Conservation (phyloP, 2,329 filamentous ascomycete species). For the Arthrobotrys pseudoclavata region DNA sequence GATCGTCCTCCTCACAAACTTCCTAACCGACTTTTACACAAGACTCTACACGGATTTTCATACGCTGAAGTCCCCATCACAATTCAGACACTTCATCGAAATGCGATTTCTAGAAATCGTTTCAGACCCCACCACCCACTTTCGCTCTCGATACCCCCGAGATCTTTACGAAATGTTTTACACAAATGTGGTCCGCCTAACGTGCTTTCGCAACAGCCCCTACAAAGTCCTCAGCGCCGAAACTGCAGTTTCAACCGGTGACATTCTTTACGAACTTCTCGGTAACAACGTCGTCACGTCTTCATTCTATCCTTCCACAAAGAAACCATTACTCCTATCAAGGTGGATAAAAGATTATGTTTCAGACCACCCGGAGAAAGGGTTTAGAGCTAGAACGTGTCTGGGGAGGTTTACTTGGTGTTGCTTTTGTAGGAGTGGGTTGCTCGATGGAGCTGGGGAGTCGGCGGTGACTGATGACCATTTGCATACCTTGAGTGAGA, state of each 20-base stretch:
- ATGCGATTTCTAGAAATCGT: slow-evolving; percentile 6
- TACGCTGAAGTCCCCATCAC: slow-evolving; percentile 27
- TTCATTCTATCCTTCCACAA: neutral
- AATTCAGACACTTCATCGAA: slow-evolving; percentile 29
- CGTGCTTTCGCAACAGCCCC: neutral
- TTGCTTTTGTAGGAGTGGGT: slow-evolving; percentile 16
- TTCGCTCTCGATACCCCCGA: neutral
- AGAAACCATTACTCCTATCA: slow-evolving; percentile 11
- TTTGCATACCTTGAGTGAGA: neutral
- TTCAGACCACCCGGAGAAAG: slow-evolving; percentile 7
- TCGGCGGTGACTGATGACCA: neutral
- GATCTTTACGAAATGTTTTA: slow-evolving; percentile 18
- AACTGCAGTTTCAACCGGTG: neutral
- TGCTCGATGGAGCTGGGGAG: slow-evolving; percentile 3
- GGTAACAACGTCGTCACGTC: neutral
- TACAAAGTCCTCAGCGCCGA: slow-evolving; percentile 14
- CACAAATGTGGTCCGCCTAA: neutral
- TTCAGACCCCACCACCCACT: neutral
- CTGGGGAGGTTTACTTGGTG: slow-evolving; percentile 29
- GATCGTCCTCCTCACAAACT: neutral
- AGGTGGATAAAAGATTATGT: slow-evolving; percentile 38
- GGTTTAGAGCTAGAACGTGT: slow-evolving; percentile 8
- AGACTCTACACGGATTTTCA: slow-evolving; percentile 21
- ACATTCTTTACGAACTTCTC: slow-evolving; percentile 30
- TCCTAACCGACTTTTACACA: slow-evolving; percentile 21